Base-by-base conservation (phyloP, 805 yeast genomes). In the Lipomyces sp. region DNA sequence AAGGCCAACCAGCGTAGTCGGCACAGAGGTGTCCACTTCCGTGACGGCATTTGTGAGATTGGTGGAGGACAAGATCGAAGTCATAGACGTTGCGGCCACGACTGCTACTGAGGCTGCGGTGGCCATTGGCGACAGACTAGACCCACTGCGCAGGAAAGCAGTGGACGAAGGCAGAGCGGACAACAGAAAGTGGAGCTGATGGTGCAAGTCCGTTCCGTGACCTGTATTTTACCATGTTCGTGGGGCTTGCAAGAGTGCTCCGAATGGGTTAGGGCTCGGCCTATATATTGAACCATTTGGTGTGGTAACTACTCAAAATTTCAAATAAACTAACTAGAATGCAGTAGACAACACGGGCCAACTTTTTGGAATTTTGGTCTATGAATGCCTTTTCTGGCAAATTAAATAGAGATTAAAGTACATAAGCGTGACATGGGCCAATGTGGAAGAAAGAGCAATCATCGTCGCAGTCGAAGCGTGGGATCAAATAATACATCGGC, bases 111-210 rank as follows among this genome's bases (percentile, higher is more conserved):
- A 30, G n/a, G 39, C 29, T 13, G 53, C 24, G 54, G 60, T 24
- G 33, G 24, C 45, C 56, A 35, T 32, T 29, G 53, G 53, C 51
- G 54, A 33, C 56, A 39, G 53, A n/a, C 32, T 56, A 32, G 57
- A 34, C 5, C 4, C 37, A 53, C 24, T 39, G 11, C 24, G 18
- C 29, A 39, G 15, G 35, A 30, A 7, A 8, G 37, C 57, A n/a
- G 57, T 34, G 13, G 57, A 29, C n/a, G 11, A 37, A 11, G 11
- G 18, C 13, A 32, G 24, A 34, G 57, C 15, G 37, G 37, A 32
- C 57, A 11, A 34, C 18, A 30, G 37, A 53, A 53, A 7, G 13
- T 53, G 35, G 39, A 32, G 57, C 29, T 29, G 37, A 32, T 30
- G n/a, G 55, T 51, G 15, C n/a, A 13, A 29, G 55, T 33, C 18